Conservation (phyloP, 1,284 basidiomycete species). For the Bondarzewia mesenterica region DNA sequence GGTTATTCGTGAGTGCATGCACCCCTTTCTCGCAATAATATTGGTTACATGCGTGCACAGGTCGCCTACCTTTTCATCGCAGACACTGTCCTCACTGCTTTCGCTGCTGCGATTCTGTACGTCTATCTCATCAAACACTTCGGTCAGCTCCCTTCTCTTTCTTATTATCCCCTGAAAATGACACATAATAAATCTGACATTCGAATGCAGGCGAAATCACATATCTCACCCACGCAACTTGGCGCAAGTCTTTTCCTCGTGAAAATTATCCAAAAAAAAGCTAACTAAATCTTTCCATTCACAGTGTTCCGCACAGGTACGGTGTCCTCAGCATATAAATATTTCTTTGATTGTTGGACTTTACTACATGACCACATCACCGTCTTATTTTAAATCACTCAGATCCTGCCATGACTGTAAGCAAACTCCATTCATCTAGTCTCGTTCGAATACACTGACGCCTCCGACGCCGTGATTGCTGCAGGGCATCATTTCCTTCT, state of each 20-base stretch:
- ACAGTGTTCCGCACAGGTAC: not conserved
- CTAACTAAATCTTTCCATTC: not conserved
- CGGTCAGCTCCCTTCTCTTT: constrained; percentile 8
- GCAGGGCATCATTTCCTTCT: constrained; percentile 19
- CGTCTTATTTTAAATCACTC: no score
- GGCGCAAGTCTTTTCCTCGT: not conserved
- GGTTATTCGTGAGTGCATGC: constrained; percentile 9
- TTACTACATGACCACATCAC: no score
- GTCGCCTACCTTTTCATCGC: constrained; percentile 19
- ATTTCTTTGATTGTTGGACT: no score
- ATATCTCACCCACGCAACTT: not conserved
- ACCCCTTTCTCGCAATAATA: not conserved
- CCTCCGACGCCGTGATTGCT: not conserved
- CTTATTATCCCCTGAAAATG: not conserved
- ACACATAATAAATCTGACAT: not conserved
- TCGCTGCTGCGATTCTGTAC: constrained; percentile 23
- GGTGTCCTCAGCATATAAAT: no score
- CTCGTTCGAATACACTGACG: no score
- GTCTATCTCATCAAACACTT: constrained; percentile 20
- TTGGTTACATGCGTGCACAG: constrained; percentile 1
- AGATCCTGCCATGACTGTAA: not conserved
- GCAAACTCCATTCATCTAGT: no score
- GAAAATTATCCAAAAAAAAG: no score
- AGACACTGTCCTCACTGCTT: constrained; percentile 23
- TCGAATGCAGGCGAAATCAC: not conserved